These are phyloP conservation scores for Exophiala lecanii-corni DNA, from an alignment of 2,329 filamentous ascomycete species.

Conservation along the genomic window DNA sequence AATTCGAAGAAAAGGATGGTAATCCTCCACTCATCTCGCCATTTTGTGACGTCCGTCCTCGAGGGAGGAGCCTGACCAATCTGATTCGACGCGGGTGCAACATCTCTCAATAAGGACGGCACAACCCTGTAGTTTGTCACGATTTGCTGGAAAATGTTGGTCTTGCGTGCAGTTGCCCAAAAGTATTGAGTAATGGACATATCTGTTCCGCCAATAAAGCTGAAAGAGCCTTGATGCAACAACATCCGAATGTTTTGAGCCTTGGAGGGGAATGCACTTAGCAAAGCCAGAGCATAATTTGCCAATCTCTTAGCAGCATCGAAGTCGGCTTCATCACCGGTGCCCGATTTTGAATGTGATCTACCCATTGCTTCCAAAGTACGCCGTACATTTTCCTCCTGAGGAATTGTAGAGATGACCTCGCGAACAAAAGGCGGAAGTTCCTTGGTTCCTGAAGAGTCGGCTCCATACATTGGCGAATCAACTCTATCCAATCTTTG, in stretches of 20 bases:
- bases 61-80: constrained; percentile 23
- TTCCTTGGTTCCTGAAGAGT: constrained; percentile 28
- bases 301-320: constrained; percentile 70
- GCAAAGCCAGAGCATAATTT: constrained; percentile 77
- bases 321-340: constrained; percentile 32
- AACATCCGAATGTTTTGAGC: constrained; percentile 93
- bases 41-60: constrained; percentile 34
- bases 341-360: constrained; percentile 27
- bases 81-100: constrained; percentile 40
- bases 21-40: constrained; percentile 75
- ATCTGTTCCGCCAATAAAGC: constrained; percentile 27
- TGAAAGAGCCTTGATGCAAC: constrained; percentile 68
- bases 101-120: constrained; percentile 49
- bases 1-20: constrained; percentile 88
- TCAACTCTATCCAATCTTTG: constrained; percentile 41
- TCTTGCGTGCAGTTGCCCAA: constrained; percentile 64
- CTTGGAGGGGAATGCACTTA: constrained; percentile 75
- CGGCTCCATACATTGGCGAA: constrained; percentile 24
- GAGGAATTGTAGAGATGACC: constrained; percentile 58
- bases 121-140: constrained; percentile 54
- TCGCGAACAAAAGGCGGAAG: constrained; percentile 55
- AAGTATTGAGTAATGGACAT: constrained; percentile 75
- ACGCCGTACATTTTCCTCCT: constrained; percentile 25
- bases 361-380: constrained; percentile 15
- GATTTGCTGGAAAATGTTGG: constrained; percentile 55